Evolutionary conservation across 305 asterid species (phyloP).

Genomic region (Fraxinus latifolia): DNA sequence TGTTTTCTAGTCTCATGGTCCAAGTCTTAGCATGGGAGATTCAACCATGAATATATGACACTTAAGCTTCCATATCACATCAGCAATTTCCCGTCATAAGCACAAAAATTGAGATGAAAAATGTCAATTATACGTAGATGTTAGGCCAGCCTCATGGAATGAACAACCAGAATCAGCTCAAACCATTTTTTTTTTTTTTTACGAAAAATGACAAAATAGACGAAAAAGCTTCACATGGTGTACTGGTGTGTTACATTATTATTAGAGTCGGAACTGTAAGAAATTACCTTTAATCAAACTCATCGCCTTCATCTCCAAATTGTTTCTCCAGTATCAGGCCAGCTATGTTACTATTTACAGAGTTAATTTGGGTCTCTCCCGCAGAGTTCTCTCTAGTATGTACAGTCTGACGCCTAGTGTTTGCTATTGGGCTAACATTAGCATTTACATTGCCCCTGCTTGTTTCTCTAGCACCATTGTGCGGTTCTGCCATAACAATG

Average conservation of each 20-base stretch:
- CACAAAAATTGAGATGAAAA: not conserved
- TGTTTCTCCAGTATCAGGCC: not conserved
- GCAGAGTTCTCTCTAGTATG: constrained; percentile 1
- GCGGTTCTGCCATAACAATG: constrained; percentile 2
- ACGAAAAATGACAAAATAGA: not conserved
- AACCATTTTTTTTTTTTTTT: not conserved
- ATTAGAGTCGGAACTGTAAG: not conserved
- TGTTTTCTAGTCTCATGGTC: not conserved
- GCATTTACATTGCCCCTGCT: not conserved
- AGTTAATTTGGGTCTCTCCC: not conserved
- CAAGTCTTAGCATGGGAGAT: not conserved
- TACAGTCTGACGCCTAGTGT: constrained; percentile 4
- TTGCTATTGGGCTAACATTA: not conserved
- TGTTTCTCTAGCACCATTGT: not conserved
- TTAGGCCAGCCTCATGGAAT: not conserved
- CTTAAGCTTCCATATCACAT: not conserved
- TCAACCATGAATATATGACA: not conserved
- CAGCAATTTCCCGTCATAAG: not conserved
- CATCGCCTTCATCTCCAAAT: not conserved
- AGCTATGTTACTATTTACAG: not conserved
- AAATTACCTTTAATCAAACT: not conserved
- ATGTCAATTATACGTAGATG: not conserved
- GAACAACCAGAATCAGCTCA: not conserved
- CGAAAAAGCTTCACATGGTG: not conserved
- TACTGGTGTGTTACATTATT: not conserved